Evolutionary conservation across 2,329 filamentous ascomycete species (phyloP).

Genomic region (Penicillium brasilianum): DNA sequence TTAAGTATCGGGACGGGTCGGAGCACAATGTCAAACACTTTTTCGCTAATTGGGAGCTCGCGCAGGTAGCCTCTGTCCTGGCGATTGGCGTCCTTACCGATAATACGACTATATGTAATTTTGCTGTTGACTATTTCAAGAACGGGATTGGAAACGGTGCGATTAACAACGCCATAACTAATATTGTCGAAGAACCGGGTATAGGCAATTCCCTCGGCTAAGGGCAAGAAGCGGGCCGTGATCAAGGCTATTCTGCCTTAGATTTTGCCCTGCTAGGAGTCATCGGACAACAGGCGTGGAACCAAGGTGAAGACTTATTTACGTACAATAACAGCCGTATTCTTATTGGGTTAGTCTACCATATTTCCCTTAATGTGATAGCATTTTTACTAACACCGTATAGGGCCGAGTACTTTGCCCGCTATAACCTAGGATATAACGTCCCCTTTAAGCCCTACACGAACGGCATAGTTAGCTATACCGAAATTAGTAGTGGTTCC

Average conservation of each 20-base stretch:
- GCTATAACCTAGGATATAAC: constrained; percentile 30
- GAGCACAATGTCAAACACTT: constrained; percentile 18
- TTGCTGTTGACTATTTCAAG: constrained; percentile 18
- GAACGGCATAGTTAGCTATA: constrained; percentile 24
- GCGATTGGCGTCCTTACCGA: constrained; percentile 18
- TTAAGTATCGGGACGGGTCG: constrained; percentile 8
- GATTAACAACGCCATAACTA: constrained; percentile 14
- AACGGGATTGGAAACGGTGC: constrained; percentile 11
- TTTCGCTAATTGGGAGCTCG: constrained; percentile 18
- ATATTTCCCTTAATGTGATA: neutral
- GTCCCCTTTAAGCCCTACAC: constrained; percentile 28
- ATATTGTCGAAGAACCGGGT: constrained; percentile 14
- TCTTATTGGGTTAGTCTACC: constrained; percentile 13
- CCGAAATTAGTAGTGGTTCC: constrained; percentile 20
- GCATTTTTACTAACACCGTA: neutral
- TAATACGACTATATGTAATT: constrained; percentile 16
- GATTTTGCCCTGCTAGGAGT: constrained; percentile 14
- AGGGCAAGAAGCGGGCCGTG: constrained; percentile 16
- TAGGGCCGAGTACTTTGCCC: constrained; percentile 31
- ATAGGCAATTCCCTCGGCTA: constrained; percentile 13
- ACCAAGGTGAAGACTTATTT: constrained; percentile 13
- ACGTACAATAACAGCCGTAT: constrained; percentile 15
- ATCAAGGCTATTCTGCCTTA: constrained; percentile 17
- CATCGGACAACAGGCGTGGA: constrained; percentile 18
- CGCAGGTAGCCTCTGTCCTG: constrained; percentile 15